These are phyloP conservation scores for Colletotrichum falcatum DNA, from an alignment of 2,329 filamentous ascomycete species.

Conservation along the genomic window DNA sequence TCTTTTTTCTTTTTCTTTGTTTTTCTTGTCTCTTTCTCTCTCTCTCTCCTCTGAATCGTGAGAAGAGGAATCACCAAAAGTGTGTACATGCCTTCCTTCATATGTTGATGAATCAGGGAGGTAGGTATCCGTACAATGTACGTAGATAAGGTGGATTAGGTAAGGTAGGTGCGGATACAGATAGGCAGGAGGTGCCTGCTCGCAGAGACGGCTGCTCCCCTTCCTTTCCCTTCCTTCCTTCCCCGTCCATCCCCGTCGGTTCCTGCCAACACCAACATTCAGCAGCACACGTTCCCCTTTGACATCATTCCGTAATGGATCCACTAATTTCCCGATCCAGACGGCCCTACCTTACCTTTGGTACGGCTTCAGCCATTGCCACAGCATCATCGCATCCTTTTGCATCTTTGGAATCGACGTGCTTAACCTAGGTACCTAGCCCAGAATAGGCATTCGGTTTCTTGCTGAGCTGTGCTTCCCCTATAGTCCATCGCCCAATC, in stretches of 20 bases:
- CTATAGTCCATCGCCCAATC: not conserved
- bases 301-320: slow-evolving; percentile 25
- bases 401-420: slow-evolving; percentile 24
- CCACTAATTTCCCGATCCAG: slow-evolving; percentile 37
- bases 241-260: slow-evolving; percentile 9
- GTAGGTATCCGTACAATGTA: too few species aligned
- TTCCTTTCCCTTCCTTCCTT: not conserved
- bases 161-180: too few species aligned
- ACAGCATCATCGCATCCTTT: slow-evolving; percentile 26
- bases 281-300: slow-evolving; percentile 12
- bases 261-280: not conserved
- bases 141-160: not conserved
- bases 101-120: too few species aligned
- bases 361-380: slow-evolving; percentile 10
- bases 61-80: too few species aligned
- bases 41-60: too few species aligned
- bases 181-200: too few species aligned
- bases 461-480: not conserved
- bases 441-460: slow-evolving; percentile 6
- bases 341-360: not conserved
- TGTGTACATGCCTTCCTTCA: too few species aligned
- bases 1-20: not conserved
- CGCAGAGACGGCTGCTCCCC: not conserved
- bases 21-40: not conserved
- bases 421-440: slow-evolving; percentile 1